Base-by-base conservation (phyloP, 164 flowering plant species). In the Umbellularia californica region DNA sequence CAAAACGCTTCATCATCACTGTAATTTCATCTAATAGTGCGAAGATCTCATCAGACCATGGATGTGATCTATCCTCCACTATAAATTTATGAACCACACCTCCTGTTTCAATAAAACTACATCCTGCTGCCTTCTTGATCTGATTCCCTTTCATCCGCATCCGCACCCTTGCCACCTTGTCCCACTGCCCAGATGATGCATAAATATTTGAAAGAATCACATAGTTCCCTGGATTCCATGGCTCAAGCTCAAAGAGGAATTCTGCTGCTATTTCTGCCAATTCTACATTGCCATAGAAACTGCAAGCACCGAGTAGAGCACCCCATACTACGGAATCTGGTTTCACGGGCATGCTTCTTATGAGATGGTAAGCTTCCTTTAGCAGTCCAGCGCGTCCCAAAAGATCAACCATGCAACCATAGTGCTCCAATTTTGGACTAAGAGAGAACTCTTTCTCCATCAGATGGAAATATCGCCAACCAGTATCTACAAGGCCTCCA, bases 311-410 rank as follows among this genome's bases (percentile, higher is more conserved):
- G 20, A 91, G 74, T 17, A 94, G 81, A 64, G 96, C 75, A 9
- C 98, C 98, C 97, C 98, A 91, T 9, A 89, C 73, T 0, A 88
- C 93, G 22, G 92, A 83, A 78, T 94, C 98, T 13, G 97, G 97
- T 68, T 82, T 81, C 88, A 87, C 85, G n/a, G 92, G 92, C 97
- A 94, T 92, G 28, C 70, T 79, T 51, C 74, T 79, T 58, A 94
- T 84, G 68, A 92, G 85, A 72, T 77, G 67, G 75, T 88, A 84
- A 67, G 97, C 97, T 81, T 91, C 89, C 2, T 69, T 72, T 47
- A 92, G 23, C 75, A 78, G 66, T 60, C 98, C 96, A 1, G 91
- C 91, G 13, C 97, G 91, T 17, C 97, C 95, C 50, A 94, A 78
- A 28, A 93, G 91, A 85, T 90, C 96, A 79, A 92, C 90, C 90